Evolutionary conservation across 179 eudicot species (phyloP), one percentile per base, ranked within the genome.

Genomic region (Gypsophila paniculata): DNA sequence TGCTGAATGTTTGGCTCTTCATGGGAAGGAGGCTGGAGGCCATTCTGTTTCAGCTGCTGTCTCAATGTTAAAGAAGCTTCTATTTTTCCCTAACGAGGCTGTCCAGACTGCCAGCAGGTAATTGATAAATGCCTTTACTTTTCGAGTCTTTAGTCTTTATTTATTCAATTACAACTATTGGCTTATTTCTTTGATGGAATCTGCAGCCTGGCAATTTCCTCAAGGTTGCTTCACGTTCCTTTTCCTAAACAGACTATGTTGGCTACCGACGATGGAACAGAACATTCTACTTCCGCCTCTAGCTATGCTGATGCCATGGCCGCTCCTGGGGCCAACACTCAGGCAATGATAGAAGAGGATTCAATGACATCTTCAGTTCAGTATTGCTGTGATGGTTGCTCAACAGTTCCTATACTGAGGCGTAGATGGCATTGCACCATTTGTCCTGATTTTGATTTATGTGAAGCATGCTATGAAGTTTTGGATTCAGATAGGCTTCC

Each of bases 21-120:
- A 83, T 77, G 98, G 91, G 42, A 92, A 87, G 75, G 95, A 87
- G 72, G 77, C 75, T 1, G 84, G 85, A 12, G 77, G 77, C 29
- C 77, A 82, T 59, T 80, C 96, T 80, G 91, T 93, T 76, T 88
- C 91, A 23, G 91, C 96, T 81, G 99, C 99, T 78, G 99, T 89
- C 75, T 72, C 80, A 38, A 67, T 90, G 74, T 79, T 93, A 52
- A 93, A 82, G 80, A 89, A 85, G 78, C 93, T 96, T 53, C 76
- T 96, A 23, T 88, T 89, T 70, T 88, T 88, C 65, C 81, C 96
- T 25, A 89, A 89, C 82, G 98, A 93, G 83, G 96, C 99, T 76
- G 98, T 96, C 72, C 99, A 90, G 85, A 90, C 98, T 68, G 88
- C 99, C 29, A 93, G 99, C 98, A 96, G 99, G 99, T 96, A 81